These are phyloP conservation scores for Nitzschia putrida DNA, from an alignment of 108 stramenopile species.

Conservation along the genomic window DNA sequence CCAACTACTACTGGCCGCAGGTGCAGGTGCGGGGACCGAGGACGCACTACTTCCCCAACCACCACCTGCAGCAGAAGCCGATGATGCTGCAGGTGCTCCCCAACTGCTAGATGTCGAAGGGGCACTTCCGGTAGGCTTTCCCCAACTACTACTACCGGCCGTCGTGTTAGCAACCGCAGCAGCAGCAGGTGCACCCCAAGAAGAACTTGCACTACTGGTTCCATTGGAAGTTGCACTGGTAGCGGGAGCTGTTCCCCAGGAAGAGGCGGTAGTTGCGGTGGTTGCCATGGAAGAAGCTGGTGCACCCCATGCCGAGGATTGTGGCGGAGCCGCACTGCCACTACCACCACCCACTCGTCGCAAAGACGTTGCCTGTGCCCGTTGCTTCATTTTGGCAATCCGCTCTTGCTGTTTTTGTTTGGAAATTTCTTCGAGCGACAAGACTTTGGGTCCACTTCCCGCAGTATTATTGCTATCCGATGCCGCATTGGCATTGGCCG, in stretches of 20 bases:
- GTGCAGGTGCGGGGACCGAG: background rate
- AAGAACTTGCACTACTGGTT: background rate
- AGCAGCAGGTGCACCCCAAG: slow-evolving; percentile 6
- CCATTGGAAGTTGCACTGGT: slow-evolving; percentile 2
- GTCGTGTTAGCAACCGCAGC: too few species aligned
- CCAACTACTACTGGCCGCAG: background rate
- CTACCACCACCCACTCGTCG: background rate
- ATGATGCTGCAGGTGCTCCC: background rate
- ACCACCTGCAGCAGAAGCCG: background rate
- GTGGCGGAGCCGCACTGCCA: background rate
- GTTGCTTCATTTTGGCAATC: slow-evolving; percentile 7
- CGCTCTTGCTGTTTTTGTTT: slow-evolving; percentile 19
- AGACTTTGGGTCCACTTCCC: background rate
- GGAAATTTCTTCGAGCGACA: slow-evolving; percentile 6
- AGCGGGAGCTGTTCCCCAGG: background rate
- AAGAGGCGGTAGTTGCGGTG: background rate
- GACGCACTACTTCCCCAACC: background rate
- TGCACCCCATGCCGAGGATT: background rate
- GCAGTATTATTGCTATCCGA: background rate
- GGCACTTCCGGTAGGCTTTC: background rate
- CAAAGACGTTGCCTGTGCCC: slow-evolving; percentile 1
- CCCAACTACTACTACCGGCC: background rate
- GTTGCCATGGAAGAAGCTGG: background rate
- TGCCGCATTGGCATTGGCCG: background rate
- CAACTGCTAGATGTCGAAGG: too few species aligned